Evolutionary conservation across 371 early-diverging fungal species (phyloP).

Genomic region (Zychaea mexicana): DNA sequence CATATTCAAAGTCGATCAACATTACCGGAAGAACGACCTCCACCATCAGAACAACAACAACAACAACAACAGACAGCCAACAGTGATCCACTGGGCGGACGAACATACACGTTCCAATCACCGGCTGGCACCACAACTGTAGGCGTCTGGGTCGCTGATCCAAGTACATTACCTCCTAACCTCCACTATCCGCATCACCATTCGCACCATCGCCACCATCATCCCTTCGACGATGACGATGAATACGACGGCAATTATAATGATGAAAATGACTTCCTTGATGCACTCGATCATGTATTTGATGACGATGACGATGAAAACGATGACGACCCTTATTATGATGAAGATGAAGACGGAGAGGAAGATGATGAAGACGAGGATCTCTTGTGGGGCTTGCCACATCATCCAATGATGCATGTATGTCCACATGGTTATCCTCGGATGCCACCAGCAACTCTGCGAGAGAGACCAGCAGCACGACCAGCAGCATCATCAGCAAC

Average conservation of each 20-base stretch:
- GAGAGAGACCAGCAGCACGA: neutral
- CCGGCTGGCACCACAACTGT: neutral
- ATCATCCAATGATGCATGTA: neutral
- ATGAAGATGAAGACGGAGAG: neutral
- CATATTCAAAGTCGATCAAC: neutral
- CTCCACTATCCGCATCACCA: too few relatives aligned
- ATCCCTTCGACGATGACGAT: neutral
- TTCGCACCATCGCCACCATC: neutral
- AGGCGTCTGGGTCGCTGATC: neutral
- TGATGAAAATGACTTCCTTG: neutral
- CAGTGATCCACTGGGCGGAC: neutral
- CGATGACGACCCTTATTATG: neutral
- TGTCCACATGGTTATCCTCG: neutral
- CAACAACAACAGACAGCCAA: neutral
- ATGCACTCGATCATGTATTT: too few relatives aligned
- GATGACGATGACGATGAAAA: neutral
- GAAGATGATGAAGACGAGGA: neutral
- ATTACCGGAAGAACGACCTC: neutral
- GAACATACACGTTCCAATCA: neutral
- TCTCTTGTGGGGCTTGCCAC: neutral
- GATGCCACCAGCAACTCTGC: neutral
- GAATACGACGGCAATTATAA: neutral
- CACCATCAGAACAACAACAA: neutral
- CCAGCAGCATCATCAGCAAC: too few relatives aligned
- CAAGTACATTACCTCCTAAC: neutral